A percentile compares a stretch with the other conserved stretches of the same genome.
phyloP scores from a whole-genome alignment of 2,329 filamentous ascomycete species.

The Trichoderma atrobrunneum region DNA sequence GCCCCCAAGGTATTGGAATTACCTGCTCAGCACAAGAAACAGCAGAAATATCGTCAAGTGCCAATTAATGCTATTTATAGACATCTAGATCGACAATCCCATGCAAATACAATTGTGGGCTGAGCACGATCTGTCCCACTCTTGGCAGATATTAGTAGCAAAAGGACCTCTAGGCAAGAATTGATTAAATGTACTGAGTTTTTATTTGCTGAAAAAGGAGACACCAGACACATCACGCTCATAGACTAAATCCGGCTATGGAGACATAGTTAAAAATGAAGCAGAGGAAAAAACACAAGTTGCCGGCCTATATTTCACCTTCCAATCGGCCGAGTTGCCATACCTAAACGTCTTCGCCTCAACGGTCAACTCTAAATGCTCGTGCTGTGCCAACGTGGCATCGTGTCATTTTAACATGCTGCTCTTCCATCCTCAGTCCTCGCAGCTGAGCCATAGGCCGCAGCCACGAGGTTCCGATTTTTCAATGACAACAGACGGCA shows the following conservation, averaged over 20 bases:
- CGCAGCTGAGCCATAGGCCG: background rate
- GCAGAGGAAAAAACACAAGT: slow-evolving; percentile 22
- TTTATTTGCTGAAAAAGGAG: slow-evolving; percentile 14
- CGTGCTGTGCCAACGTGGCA: slow-evolving; percentile 15
- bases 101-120: background rate
- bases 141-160: background rate
- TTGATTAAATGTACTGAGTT: background rate
- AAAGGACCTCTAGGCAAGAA: background rate
- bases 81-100: background rate
- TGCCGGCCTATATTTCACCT: slow-evolving; percentile 14
- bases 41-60: background rate
- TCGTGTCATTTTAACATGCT: slow-evolving; percentile 12
- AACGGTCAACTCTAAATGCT: slow-evolving; percentile 8
- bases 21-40: background rate
- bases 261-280: slow-evolving; percentile 21
- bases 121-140: background rate
- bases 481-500: background rate
- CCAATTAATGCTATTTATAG: background rate
- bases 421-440: background rate
- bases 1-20: background rate
- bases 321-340: slow-evolving; percentile 5
- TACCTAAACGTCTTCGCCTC: slow-evolving; percentile 9
- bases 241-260: slow-evolving; percentile 17
- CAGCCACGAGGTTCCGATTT: background rate
- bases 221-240: slow-evolving; percentile 9